Conservation (phyloP, 2,329 filamentous ascomycete species). For the Tolypocladium paradoxum region DNA sequence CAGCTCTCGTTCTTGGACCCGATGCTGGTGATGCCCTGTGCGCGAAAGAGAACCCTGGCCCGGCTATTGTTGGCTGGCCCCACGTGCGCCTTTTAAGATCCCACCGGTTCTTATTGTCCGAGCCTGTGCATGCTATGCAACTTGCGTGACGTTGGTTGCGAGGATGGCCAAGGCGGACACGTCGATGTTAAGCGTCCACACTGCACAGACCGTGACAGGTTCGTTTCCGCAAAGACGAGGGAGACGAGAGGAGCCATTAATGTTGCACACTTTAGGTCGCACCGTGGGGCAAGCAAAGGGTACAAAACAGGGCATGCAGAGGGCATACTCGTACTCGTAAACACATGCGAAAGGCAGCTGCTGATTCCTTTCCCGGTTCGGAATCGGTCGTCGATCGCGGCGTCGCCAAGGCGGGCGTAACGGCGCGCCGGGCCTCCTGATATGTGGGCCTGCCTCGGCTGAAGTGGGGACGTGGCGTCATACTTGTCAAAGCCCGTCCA, state of each 20-base stretch:
- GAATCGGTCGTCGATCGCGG: neutral
- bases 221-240: neutral
- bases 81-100: neutral
- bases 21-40: neutral
- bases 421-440: neutral
- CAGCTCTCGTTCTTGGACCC: neutral
- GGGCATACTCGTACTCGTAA: too few relatives aligned
- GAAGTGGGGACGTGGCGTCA: neutral
- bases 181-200: too few relatives aligned
- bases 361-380: neutral
- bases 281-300: neutral
- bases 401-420: neutral
- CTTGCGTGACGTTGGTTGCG: neutral
- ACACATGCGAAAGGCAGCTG: neutral
- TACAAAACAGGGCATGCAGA: neutral
- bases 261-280: neutral
- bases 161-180: too few relatives aligned
- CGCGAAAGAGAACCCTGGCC: neutral
- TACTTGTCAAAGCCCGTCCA: neutral
- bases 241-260: too few relatives aligned
- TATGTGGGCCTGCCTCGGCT: neutral
- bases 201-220: neutral
- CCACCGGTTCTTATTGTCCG: too few relatives aligned
- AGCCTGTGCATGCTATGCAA: neutral
- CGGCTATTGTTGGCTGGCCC: neutral